Base-by-base conservation (phyloP, 164 flowering plant genomes). In the Liriodendron chinense region DNA sequence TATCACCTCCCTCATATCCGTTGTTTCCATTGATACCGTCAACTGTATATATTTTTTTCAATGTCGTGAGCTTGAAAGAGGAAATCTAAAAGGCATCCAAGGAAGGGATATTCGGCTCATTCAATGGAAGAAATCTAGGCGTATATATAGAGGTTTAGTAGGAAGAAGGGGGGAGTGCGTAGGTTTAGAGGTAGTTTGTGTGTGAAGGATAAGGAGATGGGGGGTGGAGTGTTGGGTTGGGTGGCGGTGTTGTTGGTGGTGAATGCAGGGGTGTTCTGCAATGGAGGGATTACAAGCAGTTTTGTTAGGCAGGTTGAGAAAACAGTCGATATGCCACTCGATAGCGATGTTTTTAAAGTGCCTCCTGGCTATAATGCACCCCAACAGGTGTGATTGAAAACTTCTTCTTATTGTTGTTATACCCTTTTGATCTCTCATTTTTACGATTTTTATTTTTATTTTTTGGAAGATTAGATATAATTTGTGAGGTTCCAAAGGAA, bases 291-390 rank as follows among this genome's bases (percentile, higher is more conserved):
- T 25, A 84, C 87, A 0, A 87, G 86, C 28, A 65, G 68, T 65
- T 85, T 78, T 64, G 78, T 80, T 12, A 81, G 87, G 61, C 78
- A 76, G 50, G 63, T 47, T 48, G 81, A 77, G 72, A 69, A 70
- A 23, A 56, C 84, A 1, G 48, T 65, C 0, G 87, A 85, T 74
- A 82, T 87, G 80, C 89, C 88, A 10, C 79, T 87, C 20, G 79
- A 77, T 16, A 77, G 79, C 24, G 83, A 81, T 57, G 80, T 73
- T 50, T 82, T 85, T 72, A 20, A 22, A 13, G 78, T 74, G 1
- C 87, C 89, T 20, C 72, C 81, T 16, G 89, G 89, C 69, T 84
- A 87, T 26, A 87, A 87, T 84, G 87, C 89, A 2, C 87, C 87
- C 14, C 83, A 87, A 56, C 89, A 87, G 88, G 88, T 85, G 24